Base-by-base conservation (phyloP, 2,329 filamentous ascomycete species). In the Sphaerulina vaccinii region DNA sequence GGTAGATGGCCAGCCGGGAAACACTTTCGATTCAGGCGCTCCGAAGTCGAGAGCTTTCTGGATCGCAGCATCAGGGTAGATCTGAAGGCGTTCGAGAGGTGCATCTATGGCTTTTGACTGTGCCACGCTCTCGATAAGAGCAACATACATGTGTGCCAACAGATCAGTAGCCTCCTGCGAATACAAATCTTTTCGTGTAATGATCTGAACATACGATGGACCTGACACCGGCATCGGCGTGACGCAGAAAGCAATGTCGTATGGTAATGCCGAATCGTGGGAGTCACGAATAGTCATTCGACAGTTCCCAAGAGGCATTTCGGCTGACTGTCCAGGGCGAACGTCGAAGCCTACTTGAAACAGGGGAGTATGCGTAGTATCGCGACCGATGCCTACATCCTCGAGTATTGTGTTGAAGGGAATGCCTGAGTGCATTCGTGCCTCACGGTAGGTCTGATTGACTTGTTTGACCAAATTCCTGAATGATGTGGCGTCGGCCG, bases 301-400 rank as follows among this genome's bases (percentile, higher is more conserved):
- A 32, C 48, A 54, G 37, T 57, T 57, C 5, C 56, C 54, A 22
- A 54, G 48, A 46, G 54, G 49, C 1, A 54, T 46, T 3, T 50
- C 32, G 3, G 48, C 48, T 27, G 48, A 50, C 4, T 50, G 43
- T 37, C 54, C 51, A 16, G 37, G 51, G 11, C 54, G 54, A 23
- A 56, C 68, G 48, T 73, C 63, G 32, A 72, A 55, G 23, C 64
- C 63, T 2, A 62, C 62, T 40, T 73, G 71, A 52, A 72, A 71
- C 3, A 73, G 52, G 2, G 71, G 70, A n/a, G 40, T 62, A 27
- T 65, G 53, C 6, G 55, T 56, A 1, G 64, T 49, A 2, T 62
- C 62, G 5, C 65, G 55, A 3, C 48, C 36, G 16, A 65, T 41
- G 4, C 59, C 49, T 1, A 69, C 42, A 3, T 61, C 57, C 0